phyloP scores from a whole-genome alignment of 129 eudicot species.

The Escallonia herrerae region DNA sequence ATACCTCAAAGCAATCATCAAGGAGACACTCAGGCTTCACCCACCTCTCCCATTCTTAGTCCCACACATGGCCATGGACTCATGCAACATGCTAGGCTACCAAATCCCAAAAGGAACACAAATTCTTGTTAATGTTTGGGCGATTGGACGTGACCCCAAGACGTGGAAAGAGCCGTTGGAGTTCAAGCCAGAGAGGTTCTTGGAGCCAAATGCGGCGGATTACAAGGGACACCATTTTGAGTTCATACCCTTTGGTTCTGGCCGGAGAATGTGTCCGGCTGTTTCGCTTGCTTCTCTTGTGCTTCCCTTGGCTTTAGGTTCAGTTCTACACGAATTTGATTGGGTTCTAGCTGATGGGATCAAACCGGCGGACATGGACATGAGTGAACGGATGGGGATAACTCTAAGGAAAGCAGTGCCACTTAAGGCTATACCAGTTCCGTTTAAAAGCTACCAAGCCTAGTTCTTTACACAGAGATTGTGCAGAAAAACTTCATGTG shows the following conservation, averaged over 20 bases:
- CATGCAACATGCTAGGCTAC: constrained; percentile 42
- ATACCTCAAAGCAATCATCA: constrained; percentile 58
- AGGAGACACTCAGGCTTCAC: constrained; percentile 62
- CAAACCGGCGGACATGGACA: constrained; percentile 31
- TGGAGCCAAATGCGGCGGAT: constrained; percentile 33
- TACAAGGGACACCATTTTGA: constrained; percentile 62
- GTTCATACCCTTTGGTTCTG: constrained; percentile 62
- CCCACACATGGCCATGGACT: constrained; percentile 64
- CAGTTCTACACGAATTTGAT: constrained; percentile 45
- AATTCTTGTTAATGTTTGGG: constrained; percentile 63
- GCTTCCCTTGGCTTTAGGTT: constrained; percentile 53
- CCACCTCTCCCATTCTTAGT: constrained; percentile 67
- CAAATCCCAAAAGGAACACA: constrained; percentile 55
- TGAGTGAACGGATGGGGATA: constrained; percentile 63
- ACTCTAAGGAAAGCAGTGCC: constrained; percentile 58
- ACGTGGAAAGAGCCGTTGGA: constrained; percentile 39
- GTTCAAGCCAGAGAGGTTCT: constrained; percentile 60
- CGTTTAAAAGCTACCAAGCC: not conserved
- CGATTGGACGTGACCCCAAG: constrained; percentile 51
- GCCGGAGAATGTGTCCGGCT: constrained; percentile 69
- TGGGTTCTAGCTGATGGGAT: constrained; percentile 44
- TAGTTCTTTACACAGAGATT: too few species aligned
- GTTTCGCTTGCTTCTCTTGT: constrained; percentile 50
- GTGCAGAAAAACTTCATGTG: too few species aligned
- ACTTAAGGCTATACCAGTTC: constrained; percentile 42